Evolutionary conservation across 1,284 basidiomycete species (phyloP), one percentile per base, ranked within the genome.

Genomic region (Austroboletus rostrupii): DNA sequence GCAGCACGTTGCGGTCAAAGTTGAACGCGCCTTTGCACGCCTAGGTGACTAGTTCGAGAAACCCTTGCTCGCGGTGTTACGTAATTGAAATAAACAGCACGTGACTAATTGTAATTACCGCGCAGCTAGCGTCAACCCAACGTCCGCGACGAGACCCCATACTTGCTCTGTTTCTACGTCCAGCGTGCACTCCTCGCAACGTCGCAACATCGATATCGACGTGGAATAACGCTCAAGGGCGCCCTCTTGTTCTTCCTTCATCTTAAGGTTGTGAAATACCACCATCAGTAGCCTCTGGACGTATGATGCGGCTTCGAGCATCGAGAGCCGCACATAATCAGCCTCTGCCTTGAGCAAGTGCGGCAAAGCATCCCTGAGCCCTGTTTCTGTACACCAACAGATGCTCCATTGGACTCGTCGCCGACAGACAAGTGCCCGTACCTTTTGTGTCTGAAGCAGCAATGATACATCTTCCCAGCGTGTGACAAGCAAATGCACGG

Each of bases 401-500:
- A 39, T 3, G 11, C 39, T 55, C 39, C 20, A 45, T 28, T 42
- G 16, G 53, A 39, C 38, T 33, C 33, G 42, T 43, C 47, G n/a
- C 32, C 31, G 21, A 28, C 19, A 43, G 36, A 38, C 48, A 45
- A 43, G 37, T 38, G 20, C 37, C 28, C 53, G 21, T 47, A 64
- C 70, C 48, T 60, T 73, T 73, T 46, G 50, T 54, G 60, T 47
- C 65, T 57, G 49, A 68, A 65, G 47, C 72, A 7, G 79, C 80
- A 39, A 90, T 76, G 38, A 86, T 79, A 58, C 87, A 88, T 53
- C 89, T 76, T 11, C 86, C 86, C 45, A 86, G 66, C 2, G 80
- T 85, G 61, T 85, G 83, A 57, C 80, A 86, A 36, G 80, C 85
- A 48, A 85, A 76, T n/a, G 81, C 89, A 43, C 87, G 77, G 52